Base-by-base conservation (phyloP, 306 rosid genomes). In the Ceratonia siliqua region DNA sequence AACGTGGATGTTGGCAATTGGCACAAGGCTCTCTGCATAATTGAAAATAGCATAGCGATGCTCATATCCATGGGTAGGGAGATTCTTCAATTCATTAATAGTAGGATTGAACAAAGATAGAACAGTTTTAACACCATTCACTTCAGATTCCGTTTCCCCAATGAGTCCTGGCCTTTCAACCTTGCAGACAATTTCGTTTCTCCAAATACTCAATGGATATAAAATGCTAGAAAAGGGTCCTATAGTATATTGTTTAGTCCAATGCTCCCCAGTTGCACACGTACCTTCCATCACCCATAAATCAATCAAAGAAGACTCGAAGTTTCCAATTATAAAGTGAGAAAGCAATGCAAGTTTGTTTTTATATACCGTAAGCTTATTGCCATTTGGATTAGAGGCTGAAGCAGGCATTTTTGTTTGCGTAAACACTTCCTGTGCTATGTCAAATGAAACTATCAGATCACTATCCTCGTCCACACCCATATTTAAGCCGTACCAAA, bases 21-120 rank as follows among this genome's bases (percentile, higher is more conserved):
- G 70, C 8, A 73, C 70, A 22, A 79, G 79, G 78, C 65, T 79
- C 33, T 73, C 70, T 4, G 5, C 27, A 66, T 73, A 68, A 35
- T 50, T 33, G 53, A 68, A 77, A 42, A 59, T 12, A 5, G 4
- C 38, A 55, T 54, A 65, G 10, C 12, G 15, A 54, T 17, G 32
- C 8, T 55, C 54, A 12, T n/a, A 30, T 20, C 8, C 13, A 7
- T 5, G 24, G 17, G 63, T 14, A 2, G 67, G 45, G 6, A 78
- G 46, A 2, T 15, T 71, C 61, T 62, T 71, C 50, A 53, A 4
- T 22, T 71, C 62, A 30, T 71, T 62, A 11, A 11, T 62, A 1
- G 3, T 4, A 5, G 72, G 78, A 63, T 71, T 71, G 42, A 78
- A 62, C 11, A 71, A 32, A 0, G 76, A 35, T 0, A 77, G 8